Evolutionary conservation across 345 rosid species (phyloP).

Genomic region (Erucastrum elatum): DNA sequence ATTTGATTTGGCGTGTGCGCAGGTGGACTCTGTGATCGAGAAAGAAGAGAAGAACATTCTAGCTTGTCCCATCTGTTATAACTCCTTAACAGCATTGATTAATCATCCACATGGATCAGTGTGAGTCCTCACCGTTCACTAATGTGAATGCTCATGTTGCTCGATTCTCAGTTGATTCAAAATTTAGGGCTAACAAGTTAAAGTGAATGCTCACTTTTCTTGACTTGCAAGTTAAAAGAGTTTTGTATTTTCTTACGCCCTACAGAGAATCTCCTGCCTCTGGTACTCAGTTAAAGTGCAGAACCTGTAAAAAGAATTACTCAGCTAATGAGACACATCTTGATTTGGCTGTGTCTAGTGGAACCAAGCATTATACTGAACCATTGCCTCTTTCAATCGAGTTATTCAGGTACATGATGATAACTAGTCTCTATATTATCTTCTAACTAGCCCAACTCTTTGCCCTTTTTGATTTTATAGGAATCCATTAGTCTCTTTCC

Average conservation of each 20-base stretch:
- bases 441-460: background rate
- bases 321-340: constrained; percentile 61
- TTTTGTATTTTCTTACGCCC: background rate
- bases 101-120: constrained; percentile 42
- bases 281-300: constrained; percentile 55
- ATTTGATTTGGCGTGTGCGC: background rate
- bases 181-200: background rate
- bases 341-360: constrained; percentile 63
- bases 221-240: background rate
- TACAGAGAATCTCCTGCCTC: constrained; percentile 48
- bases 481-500: constrained; percentile 62
- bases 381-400: constrained; percentile 60
- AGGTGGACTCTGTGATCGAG: constrained; percentile 46
- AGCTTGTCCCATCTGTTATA: constrained; percentile 86
- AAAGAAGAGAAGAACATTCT: constrained; percentile 40
- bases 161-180: background rate
- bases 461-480: constrained; percentile 40
- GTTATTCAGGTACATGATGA: constrained; percentile 31
- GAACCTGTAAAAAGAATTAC: constrained; percentile 64
- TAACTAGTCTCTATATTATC: background rate
- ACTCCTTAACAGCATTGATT: constrained; percentile 39
- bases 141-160: background rate
- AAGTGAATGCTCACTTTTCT: background rate
- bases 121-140: constrained; percentile 45
- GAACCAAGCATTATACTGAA: constrained; percentile 51